Percentiles rank a stretch among this genome's conserved stretches.
Conservation (phyloP, 495 filamentous ascomycete genomes). For the Immersiella caudata region DNA sequence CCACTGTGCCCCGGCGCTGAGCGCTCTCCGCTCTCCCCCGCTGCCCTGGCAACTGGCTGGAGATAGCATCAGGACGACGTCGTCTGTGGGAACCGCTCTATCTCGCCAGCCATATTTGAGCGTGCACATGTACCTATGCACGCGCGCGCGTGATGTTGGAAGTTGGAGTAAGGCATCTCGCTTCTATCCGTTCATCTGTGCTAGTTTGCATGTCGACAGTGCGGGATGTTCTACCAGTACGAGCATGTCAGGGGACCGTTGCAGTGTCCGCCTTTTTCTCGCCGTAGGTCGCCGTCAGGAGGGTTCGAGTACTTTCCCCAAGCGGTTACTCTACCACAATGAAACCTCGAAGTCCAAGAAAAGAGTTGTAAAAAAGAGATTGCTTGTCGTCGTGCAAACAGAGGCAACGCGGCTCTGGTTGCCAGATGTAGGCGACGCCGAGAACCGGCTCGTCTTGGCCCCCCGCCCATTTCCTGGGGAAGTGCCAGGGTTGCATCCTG, state of each 20-base stretch:
- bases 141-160: not conserved
- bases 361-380: slow-evolving; percentile 4
- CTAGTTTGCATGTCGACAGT: not conserved
- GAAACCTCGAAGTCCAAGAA: not conserved
- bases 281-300: not conserved
- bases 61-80: not conserved
- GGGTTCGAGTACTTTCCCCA: not conserved
- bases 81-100: not conserved
- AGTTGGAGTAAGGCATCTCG: not conserved
- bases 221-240: not conserved
- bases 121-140: not conserved
- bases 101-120: not conserved
- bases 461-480: slow-evolving; percentile 28
- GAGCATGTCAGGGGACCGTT: not conserved
- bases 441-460: slow-evolving; percentile 19
- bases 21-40: not conserved
- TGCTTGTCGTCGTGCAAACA: slow-evolving; percentile 4
- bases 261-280: not conserved
- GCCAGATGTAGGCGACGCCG: slow-evolving; percentile 30
- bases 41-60: not conserved
- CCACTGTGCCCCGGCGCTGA: not conserved
- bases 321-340: not conserved
- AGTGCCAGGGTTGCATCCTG: slow-evolving; percentile 22
- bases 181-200: not conserved
- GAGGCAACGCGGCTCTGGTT: slow-evolving; percentile 26